Base-by-base conservation (phyloP, 805 yeast genomes). In the Wickerhamomyces chaumierensis region DNA sequence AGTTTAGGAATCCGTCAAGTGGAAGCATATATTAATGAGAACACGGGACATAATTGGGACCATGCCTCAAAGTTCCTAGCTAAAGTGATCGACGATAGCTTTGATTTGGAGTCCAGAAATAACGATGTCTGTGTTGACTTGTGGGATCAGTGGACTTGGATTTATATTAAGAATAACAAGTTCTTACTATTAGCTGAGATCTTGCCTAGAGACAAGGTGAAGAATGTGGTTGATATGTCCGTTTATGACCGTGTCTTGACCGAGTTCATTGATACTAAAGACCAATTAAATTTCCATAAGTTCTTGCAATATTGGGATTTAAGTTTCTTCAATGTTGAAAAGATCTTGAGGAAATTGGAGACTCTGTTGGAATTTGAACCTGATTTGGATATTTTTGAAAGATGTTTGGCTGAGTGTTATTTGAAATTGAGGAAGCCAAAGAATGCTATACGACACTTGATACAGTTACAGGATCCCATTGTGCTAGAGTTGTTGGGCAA, bases 131-230 rank as follows among this genome's bases (percentile, higher is more conserved):
- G 59, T 1, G 36, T 54, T 18, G 55, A 58, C 5, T 68, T 75
- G 41, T 87, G 96, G 96, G 71, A 71, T 32, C 61, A 60, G 19
- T 79, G 86, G 78, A 56, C 79, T 3, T 56, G 59, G 43, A 67
- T 63, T 13, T 81, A 78, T 45, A 56, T 75, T 2, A 62, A 70
- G 3, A 57, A 69, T 2, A 65, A 61, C 3, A 70, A 76, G 37
- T 56, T 68, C 8, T 58, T 55, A 3, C 60, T 55, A 7, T 56
- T 84, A 25, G 75, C 78, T 0, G 60, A 63, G 1, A 55, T 65
- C 2, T 52, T 92, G 4, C 97, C 98, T 0, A 47, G 47, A 0
- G 40, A 45, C 13, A 42, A 47, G 6, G 29, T 25, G 4, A 38
- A 73, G 33, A 56, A 61, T 19, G 36, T 33, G 15, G 27, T 46